Evolutionary conservation across 495 filamentous ascomycete genomes (phyloP).

Genomic region (Daldinia caldariorum): DNA sequence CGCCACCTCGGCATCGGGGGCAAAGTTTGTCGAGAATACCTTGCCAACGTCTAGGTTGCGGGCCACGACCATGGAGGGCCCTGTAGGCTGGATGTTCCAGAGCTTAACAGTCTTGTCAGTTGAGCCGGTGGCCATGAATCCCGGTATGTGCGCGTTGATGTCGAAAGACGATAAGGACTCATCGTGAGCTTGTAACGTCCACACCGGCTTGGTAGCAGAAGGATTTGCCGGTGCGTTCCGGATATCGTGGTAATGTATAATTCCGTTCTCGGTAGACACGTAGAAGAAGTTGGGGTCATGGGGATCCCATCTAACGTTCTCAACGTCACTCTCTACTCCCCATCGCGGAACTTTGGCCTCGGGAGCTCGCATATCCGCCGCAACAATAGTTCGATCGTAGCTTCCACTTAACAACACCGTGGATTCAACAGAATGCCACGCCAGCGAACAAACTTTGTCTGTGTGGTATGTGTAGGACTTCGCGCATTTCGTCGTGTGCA

Average conservation of each 20-base stretch:
- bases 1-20: constrained; percentile 85
- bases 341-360: constrained; percentile 80
- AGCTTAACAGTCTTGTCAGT: constrained; percentile 95
- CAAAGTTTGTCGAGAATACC: constrained; percentile 91
- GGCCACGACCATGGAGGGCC: constrained; percentile 88
- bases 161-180: constrained; percentile 95
- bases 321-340: constrained; percentile 94
- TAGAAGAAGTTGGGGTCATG: constrained; percentile 94
- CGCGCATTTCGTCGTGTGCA: constrained; percentile 88
- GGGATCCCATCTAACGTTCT: constrained; percentile 89
- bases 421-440: constrained; percentile 89
- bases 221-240: constrained; percentile 74
- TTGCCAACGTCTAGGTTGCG: constrained; percentile 92
- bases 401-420: constrained; percentile 90
- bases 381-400: constrained; percentile 92
- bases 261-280: constrained; percentile 89
- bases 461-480: constrained; percentile 92
- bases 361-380: constrained; percentile 91
- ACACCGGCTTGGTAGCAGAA: constrained; percentile 80
- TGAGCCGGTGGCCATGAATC: constrained; percentile 91
- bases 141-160: constrained; percentile 86
- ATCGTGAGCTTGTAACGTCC: constrained; percentile 95
- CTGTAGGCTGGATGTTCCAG: constrained; percentile 85
- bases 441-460: constrained; percentile 94
- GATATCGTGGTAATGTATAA: constrained; percentile 87